Evolutionary conservation across 768 basidiomycete genomes (phyloP), one percentile per base, ranked within the genome.

Genomic region (Leccinellum rugosiceps): DNA sequence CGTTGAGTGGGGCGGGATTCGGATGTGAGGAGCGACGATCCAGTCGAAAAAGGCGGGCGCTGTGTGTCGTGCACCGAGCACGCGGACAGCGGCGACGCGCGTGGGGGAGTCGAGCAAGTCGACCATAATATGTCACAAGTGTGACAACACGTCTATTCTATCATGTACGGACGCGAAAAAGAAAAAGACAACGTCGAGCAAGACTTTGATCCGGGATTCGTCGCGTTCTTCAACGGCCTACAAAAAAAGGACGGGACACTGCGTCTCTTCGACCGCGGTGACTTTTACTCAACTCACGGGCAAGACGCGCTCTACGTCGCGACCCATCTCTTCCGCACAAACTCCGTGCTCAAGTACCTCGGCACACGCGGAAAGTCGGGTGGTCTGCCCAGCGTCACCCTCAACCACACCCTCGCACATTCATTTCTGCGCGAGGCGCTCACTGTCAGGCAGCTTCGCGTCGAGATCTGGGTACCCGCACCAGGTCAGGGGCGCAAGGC

Each of bases 261-360:
- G 50, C 85, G 97, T 13, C 83, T 99, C 15, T 98, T 98, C 70
- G 84, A 87, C 65, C 86, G 94, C 25, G 81, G 80, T 64, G 85
- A 90, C 15, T 98, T 82, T 73, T 98, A 92, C 75, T 84, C 87
- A n/a, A 87, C 86, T 1, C 93, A 98, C 67, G 94, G 94, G 0
- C 75, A 83, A 5, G 95, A 98, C 71, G 96, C 96, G 1, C 76
- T 83, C n/a, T 93, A 85, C 62, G 84, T 96, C 60, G 95, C 96
- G 5, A 78, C 84, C 19, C 81, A 92, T 63, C 85, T 90, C 53
- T 94, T 84, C 64, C 88, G 83, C 55, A 99, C 97, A 3, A 90
- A 92, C 65, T 88, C 92, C 1, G 94, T 98, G 57, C 80, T 99
- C 73, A 96, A 96, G 72, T 90, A 92, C 68, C 84, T 97, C 43